These are phyloP conservation scores for Erodium moschatum DNA, from an alignment of 441 rosid species.

Conservation along the genomic window DNA sequence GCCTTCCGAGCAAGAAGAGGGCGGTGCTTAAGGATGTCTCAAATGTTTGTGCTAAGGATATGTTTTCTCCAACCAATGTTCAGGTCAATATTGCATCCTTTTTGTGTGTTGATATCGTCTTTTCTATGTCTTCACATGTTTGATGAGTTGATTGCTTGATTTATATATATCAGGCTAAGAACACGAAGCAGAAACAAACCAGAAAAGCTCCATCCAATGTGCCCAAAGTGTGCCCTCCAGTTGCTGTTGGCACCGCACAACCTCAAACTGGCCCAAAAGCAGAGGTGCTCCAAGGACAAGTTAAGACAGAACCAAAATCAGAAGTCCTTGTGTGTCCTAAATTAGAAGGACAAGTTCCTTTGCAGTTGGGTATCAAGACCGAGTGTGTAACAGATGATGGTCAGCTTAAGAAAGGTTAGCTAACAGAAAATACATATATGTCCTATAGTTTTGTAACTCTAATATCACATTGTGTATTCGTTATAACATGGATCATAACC, in stretches of 20 bases:
- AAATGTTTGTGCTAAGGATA: constrained; percentile 42
- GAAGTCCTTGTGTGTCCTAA: constrained; percentile 16
- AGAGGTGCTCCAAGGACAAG: constrained; percentile 19
- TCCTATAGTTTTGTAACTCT: too few species aligned
- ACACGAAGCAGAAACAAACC: too few species aligned
- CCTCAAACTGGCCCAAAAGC: constrained; percentile 24
- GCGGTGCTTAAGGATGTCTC: constrained; percentile 66
- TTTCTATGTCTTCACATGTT: too few species aligned
- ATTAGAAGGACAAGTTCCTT: too few species aligned
- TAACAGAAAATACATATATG: too few species aligned
- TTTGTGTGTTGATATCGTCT: too few species aligned
- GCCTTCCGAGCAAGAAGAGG: constrained; percentile 41
- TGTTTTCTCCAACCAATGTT: constrained; percentile 39
- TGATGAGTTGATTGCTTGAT: too few species aligned
- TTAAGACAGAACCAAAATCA: constrained; percentile 16
- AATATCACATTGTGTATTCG: too few species aligned
- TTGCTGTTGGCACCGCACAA: constrained; percentile 20
- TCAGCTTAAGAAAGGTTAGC: constrained; percentile 30
- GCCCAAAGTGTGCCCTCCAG: constrained; percentile 31
- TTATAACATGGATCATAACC: too few species aligned
- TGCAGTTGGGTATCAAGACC: background rate
- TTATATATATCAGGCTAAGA: too few species aligned
- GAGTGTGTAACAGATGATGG: constrained; percentile 17
- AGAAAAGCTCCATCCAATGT: too few species aligned
- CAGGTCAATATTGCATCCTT: constrained; percentile 35